Percentiles rank a stretch among this genome's conserved stretches.
Evolutionary conservation across 2,329 filamentous ascomycete genomes (phyloP).

Genomic region (Chrysoporthe austroafricana): DNA sequence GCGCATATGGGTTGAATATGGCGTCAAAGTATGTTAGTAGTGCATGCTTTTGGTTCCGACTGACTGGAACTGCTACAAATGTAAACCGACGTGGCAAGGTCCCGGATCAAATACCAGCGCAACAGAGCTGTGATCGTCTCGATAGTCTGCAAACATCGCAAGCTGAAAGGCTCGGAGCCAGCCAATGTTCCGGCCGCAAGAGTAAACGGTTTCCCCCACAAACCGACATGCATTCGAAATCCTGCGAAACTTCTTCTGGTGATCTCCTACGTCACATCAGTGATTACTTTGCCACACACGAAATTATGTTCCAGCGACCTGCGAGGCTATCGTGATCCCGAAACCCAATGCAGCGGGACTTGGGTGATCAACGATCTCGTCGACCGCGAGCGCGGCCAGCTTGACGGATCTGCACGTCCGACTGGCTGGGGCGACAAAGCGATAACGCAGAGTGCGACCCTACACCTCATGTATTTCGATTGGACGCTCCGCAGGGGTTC

Average conservation of each 20-base stretch:
- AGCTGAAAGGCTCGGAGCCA: background rate
- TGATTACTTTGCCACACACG: background rate
- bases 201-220: background rate
- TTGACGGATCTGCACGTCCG: slow-evolving; percentile 21
- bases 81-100: background rate
- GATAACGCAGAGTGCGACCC: slow-evolving; percentile 25
- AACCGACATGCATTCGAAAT: background rate
- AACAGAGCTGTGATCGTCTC: background rate
- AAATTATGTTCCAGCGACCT: background rate
- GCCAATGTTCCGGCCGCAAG: background rate
- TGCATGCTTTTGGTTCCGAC: background rate
- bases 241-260: background rate
- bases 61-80: background rate
- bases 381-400: background rate
- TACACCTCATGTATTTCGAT: background rate
- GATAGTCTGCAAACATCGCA: background rate
- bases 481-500: background rate
- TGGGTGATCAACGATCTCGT: background rate
- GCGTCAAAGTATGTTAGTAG: too few species aligned
- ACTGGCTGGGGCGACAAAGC: slow-evolving; percentile 23
- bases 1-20: background rate
- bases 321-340: background rate
- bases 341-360: slow-evolving; percentile 3
- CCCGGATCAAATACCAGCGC: background rate
- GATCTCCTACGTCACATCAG: background rate